These are phyloP conservation scores for Naumovozyma castellii DNA, from an alignment of 805 yeast genomes.

Conservation along the genomic window DNA sequence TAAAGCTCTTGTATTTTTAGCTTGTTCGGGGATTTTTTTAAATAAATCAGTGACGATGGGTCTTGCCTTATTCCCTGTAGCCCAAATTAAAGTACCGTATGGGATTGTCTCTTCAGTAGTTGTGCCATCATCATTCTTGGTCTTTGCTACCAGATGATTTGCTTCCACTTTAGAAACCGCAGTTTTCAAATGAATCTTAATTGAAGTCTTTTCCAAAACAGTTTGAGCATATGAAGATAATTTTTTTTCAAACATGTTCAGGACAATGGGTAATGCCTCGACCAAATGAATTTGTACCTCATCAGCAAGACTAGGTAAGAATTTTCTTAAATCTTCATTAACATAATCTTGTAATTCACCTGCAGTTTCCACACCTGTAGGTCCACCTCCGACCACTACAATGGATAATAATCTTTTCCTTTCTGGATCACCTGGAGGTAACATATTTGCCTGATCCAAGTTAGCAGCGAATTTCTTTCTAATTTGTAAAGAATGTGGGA, in stretches of 20 bases:
- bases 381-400: slow-evolving; percentile 96
- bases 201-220: slow-evolving; percentile 41
- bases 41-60: slow-evolving; percentile 58
- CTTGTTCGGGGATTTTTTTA: slow-evolving; percentile 66
- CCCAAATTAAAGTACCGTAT: slow-evolving; percentile 92
- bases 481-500: slow-evolving; percentile 74
- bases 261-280: slow-evolving; percentile 85
- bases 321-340: slow-evolving; percentile 77
- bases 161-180: slow-evolving; percentile 82
- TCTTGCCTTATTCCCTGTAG: slow-evolving; percentile 90
- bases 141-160: slow-evolving; percentile 60
- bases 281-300: slow-evolving; percentile 80
- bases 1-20: slow-evolving; percentile 78
- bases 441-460: slow-evolving; percentile 78
- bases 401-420: slow-evolving; percentile 77
- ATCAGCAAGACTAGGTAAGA: slow-evolving; percentile 77
- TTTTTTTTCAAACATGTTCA: slow-evolving; percentile 42
- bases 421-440: slow-evolving; percentile 70
- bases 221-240: slow-evolving; percentile 37
- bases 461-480: slow-evolving; percentile 76
- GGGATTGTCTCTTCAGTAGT: slow-evolving; percentile 48
- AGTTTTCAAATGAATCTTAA: slow-evolving; percentile 72
- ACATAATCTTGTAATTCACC: slow-evolving; percentile 94
- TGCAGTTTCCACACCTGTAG: slow-evolving; percentile 95
- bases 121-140: slow-evolving; percentile 63